A percentile compares a stretch with the other conserved stretches of the same genome.
Conservation (phyloP, 352 stramenopile species). For the Globisporangium spinosum region DNA sequence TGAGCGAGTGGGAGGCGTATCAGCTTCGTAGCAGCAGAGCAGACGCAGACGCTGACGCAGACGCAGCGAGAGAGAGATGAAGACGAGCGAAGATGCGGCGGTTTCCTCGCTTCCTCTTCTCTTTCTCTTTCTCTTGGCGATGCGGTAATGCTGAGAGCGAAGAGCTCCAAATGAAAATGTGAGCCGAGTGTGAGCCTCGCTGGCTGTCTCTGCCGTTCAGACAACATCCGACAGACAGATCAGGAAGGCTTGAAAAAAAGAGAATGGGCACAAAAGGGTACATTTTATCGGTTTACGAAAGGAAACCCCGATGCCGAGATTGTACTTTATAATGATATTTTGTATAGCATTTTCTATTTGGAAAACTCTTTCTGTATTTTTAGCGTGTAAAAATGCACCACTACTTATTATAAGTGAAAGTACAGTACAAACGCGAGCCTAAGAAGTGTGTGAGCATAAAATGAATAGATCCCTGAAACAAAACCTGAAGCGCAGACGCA, state of each 20-base stretch:
- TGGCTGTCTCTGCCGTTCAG: not conserved
- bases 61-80: not conserved
- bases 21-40: not conserved
- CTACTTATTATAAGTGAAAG: too few species aligned
- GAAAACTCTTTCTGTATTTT: too few species aligned
- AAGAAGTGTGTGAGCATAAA: too few species aligned
- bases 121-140: not conserved
- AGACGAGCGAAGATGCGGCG: not conserved
- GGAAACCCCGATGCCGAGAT: too few species aligned
- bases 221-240: not conserved
- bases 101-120: not conserved
- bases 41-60: not conserved
- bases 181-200: not conserved
- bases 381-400: too few species aligned
- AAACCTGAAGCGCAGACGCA: too few species aligned
- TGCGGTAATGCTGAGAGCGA: not conserved
- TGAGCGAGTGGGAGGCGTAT: not conserved
- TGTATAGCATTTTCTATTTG: too few species aligned
- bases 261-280: too few species aligned
- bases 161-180: not conserved
- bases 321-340: too few species aligned
- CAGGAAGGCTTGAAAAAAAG: not conserved
- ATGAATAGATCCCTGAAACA: too few species aligned
- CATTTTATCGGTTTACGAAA: too few species aligned
- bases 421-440: too few species aligned